A percentile compares a stretch with the other conserved stretches of the same genome.
Evolutionary conservation across 176 grass and related monocot genomes (phyloP).

Genomic region (Miscanthus lutarioriparius): DNA sequence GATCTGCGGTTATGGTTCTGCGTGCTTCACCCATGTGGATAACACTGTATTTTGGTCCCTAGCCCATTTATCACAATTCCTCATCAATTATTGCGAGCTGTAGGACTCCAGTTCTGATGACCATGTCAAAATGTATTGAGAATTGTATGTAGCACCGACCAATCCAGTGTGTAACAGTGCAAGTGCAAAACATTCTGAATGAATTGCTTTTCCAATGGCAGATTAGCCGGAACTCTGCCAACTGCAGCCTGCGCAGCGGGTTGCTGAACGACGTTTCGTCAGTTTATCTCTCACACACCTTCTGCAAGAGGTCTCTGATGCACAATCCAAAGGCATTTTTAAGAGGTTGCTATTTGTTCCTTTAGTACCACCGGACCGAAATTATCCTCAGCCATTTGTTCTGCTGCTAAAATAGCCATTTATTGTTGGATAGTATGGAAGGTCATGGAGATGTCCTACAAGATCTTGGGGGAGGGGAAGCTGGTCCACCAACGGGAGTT

Average conservation of each 20-base stretch:
- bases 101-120: neutral
- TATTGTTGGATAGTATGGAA: constrained; percentile 70
- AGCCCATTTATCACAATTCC: neutral
- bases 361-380: neutral
- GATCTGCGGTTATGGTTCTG: neutral
- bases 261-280: constrained; percentile 65
- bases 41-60: neutral
- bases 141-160: neutral
- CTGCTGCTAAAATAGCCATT: neutral
- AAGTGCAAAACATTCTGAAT: neutral
- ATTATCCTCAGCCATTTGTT: neutral
- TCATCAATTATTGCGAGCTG: neutral
- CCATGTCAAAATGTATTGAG: neutral
- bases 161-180: neutral
- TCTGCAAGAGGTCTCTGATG: constrained; percentile 79
- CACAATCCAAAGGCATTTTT: constrained; percentile 61
- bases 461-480: constrained; percentile 79
- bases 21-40: constrained; percentile 17
- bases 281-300: constrained; percentile 69
- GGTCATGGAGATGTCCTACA: constrained; percentile 82
- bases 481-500: constrained; percentile 72
- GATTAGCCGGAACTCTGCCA: constrained; percentile 62
- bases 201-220: constrained; percentile 22
- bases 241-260: constrained; percentile 55
- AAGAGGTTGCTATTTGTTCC: constrained; percentile 49